phyloP scores from a whole-genome alignment of 78 protist species.

The Creolimax fragrantissima region DNA sequence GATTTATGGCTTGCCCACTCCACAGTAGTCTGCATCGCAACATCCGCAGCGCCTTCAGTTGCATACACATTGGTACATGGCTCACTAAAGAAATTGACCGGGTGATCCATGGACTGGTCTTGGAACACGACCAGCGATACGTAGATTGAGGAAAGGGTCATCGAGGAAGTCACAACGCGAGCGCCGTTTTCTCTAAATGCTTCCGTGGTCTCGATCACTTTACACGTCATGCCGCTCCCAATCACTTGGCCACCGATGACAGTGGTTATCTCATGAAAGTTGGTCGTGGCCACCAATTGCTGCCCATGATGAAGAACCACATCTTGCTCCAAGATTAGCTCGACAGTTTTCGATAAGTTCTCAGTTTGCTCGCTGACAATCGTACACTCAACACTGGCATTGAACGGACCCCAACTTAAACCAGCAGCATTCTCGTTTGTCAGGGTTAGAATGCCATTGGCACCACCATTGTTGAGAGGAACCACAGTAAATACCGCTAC shows the following conservation, averaged over 20 bases:
- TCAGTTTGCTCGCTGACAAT: background rate
- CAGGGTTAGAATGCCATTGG: background rate
- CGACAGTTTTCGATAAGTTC: background rate
- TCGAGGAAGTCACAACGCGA: background rate
- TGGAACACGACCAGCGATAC: background rate
- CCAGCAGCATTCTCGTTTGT: background rate
- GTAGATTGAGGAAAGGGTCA: background rate
- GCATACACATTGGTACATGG: background rate
- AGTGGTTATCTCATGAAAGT: too few species aligned
- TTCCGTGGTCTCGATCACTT: background rate
- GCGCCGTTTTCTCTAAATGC: background rate
- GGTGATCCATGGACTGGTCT: background rate
- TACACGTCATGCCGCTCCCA: background rate
- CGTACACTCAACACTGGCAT: background rate
- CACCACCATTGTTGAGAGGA: background rate
- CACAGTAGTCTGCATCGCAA: background rate
- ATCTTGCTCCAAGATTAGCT: too few species aligned
- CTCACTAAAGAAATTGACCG: background rate
- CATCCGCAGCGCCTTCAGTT: background rate
- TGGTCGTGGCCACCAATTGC: too few species aligned
- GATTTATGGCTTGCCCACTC: background rate
- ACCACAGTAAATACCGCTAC: background rate
- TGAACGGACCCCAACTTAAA: background rate
- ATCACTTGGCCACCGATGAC: too few species aligned
- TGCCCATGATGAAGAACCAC: too few species aligned